Base-by-base conservation (phyloP, 208 protist genomes). In the Trypanosoma avium region DNA sequence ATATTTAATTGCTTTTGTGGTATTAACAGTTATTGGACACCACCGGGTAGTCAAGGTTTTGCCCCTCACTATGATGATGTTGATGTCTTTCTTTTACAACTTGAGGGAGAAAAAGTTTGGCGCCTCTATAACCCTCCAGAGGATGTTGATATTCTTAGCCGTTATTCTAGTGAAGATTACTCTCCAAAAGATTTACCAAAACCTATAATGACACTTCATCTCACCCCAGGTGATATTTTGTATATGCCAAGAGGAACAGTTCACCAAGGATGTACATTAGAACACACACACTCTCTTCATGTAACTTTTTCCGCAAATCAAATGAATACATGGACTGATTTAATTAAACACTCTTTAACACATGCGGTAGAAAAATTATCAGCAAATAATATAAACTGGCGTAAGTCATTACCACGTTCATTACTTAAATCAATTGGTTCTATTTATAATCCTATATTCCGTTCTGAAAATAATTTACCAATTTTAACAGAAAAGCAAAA, bases 1-100 rank as follows among this genome's bases (percentile, higher is more conserved):
- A 77, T 89, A 50, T 97, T 97, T 61, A 67, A 71, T 47, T 92
- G 79, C 63, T 83, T 83, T 48, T 92, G 86, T 47, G 96, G 96
- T 15, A 72, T 88, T 30, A 98, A 98, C 80, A 87, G 90, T 55
- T 98, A 98, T 80, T 86, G 97, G 64, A 98, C 97, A 1, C 95
- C 96, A 9, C 67, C 89, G 32, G 68, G 78, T 45, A 88, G 85
- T 40, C 86, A 97, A 64, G 92, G 93, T 24, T 96, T 97, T 53
- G 97, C 97, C 3, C 96, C 97, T 43, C 97, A 98, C 82, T 97
- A 94, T 75, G 97, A 99, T 67, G 97, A 99, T 70, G 92, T 99
- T 0, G 96, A 98, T 36, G 97, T 93, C 21, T 98, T 98, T 57
- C 81, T 99, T n/a, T 65, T 98, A 30, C 97, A 99, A 71, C 54